Base-by-base conservation (phyloP, 2,329 filamentous ascomycete genomes). In the Neoarthrinium moseri region DNA sequence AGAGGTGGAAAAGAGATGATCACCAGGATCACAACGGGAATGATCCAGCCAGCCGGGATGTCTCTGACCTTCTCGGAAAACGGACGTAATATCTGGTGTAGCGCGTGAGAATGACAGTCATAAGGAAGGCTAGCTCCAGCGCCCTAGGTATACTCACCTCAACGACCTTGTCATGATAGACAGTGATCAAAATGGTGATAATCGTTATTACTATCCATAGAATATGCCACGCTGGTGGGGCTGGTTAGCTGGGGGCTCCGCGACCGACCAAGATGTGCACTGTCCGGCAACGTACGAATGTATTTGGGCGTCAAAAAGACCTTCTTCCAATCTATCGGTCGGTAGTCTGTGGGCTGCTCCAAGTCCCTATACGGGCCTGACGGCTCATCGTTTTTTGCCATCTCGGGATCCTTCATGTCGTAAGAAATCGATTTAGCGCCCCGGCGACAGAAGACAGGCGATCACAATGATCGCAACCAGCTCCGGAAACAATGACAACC, bases 1-100 rank as follows among this genome's bases (percentile, higher is more conserved):
- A 71, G 55, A 2, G 68, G 68, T 4, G 68, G 68, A 43, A 71
- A 69, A 3, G 68, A 70, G 29, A 71, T 66, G 27, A 64, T 34
- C 37, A 71, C 58, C 22, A 71, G 52, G 17, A 71, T 62, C 22
- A 56, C 57, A 30, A 71, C 63, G 5, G 67, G 67, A 34, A 71
- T 70, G 6, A 71, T 33, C 55, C 63, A 71, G 6, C 68, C 68
- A 11, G 60, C 67, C 2, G 66, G 65, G 2, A 68, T 51, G 13
- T 66, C 61, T 24, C 66, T 60, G 11, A 70, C 63, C 45, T 65
- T 65, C 40, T 65, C 57, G 5, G 67, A 63, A 33, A 65, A 63
- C 0, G 67, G 68, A 22, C 61, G 57, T 18, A 71, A 48, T 26
- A 52, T 48, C 62, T 66, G 45, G 12, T 21, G 22, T 32, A 7